These are phyloP conservation scores for Ottelia alismoides DNA, from an alignment of 106 monocot species.

Conservation along the genomic window DNA sequence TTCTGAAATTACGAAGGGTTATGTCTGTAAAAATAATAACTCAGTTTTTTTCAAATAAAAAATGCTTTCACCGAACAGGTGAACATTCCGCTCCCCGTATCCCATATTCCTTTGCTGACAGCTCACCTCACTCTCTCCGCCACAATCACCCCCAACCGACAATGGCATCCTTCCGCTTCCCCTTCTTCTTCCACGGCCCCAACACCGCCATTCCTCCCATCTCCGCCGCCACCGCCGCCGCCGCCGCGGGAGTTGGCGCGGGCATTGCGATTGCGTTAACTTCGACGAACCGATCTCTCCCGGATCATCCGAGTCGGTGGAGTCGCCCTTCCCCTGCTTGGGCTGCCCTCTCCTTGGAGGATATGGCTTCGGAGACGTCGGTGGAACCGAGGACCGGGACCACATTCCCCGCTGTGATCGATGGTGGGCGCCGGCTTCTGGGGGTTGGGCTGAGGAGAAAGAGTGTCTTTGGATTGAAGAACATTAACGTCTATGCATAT, in stretches of 20 bases:
- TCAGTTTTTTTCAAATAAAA: no score
- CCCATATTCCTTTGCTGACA: background rate
- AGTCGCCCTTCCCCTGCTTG: conserved; percentile 17
- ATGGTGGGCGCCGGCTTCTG: conserved; percentile 33
- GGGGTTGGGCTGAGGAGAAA: conserved; percentile 60
- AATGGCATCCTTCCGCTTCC: conserved; percentile 55
- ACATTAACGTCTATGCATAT: conserved; percentile 74
- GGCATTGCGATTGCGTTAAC: conserved; percentile 22
- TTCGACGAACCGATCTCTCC: conserved; percentile 1
- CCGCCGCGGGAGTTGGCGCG: conserved; percentile 24
- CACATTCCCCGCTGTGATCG: conserved; percentile 40
- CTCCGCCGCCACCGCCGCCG: conserved; percentile 14
- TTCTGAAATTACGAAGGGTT: no score
- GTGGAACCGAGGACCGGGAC: conserved; percentile 63
- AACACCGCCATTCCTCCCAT: conserved; percentile 1
- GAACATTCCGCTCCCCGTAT: background rate
- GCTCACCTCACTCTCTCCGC: background rate
- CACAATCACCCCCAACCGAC: background rate
- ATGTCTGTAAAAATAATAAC: no score
- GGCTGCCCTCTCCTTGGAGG: conserved; percentile 42
- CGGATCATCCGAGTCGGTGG: background rate
- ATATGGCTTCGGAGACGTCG: conserved; percentile 8
- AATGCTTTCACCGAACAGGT: no score
- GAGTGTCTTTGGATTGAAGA: conserved; percentile 64
- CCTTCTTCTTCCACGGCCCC: conserved; percentile 21